Evolutionary conservation across 352 stramenopile genomes (phyloP).

Genomic region (Globisporangium camurandrum): DNA sequence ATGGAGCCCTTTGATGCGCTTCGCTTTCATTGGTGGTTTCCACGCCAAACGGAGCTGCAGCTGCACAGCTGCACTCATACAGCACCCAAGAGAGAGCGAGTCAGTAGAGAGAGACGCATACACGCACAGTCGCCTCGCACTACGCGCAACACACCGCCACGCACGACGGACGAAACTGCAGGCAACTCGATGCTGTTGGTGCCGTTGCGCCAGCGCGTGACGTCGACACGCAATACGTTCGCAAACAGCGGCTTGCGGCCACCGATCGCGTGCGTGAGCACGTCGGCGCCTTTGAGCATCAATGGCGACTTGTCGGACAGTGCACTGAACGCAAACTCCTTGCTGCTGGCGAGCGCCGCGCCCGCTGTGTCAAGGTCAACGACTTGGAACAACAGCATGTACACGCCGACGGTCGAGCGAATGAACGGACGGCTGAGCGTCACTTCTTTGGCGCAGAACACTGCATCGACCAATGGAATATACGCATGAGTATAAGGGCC

Average conservation of each 20-base stretch:
- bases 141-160: slow-evolving; percentile 30
- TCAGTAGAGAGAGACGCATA: too few relatives aligned
- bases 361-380: slow-evolving; percentile 48
- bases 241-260: slow-evolving; percentile 43
- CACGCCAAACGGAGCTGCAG: slow-evolving; percentile 16
- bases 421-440: slow-evolving; percentile 38
- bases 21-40: slow-evolving; percentile 11
- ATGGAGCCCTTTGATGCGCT: slow-evolving; percentile 16
- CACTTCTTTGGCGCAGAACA: slow-evolving; percentile 56
- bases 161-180: slow-evolving; percentile 28
- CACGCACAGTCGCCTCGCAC: neutral
- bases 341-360: slow-evolving; percentile 24
- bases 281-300: slow-evolving; percentile 30
- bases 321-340: slow-evolving; percentile 30
- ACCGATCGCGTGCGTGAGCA: slow-evolving; percentile 26
- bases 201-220: slow-evolving; percentile 34
- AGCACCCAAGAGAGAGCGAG: too few relatives aligned
- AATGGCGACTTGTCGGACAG: slow-evolving; percentile 10
- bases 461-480: slow-evolving; percentile 11
- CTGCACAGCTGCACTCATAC: slow-evolving; percentile 8
- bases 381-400: slow-evolving; percentile 51
- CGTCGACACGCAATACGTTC: slow-evolving; percentile 53
- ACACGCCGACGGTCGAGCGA: slow-evolving; percentile 30
- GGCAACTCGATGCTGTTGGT: slow-evolving; percentile 45
- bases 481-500: too few relatives aligned